Conservation (phyloP, 495 filamentous ascomycete genomes). For the Annulohypoxylon stygium region DNA sequence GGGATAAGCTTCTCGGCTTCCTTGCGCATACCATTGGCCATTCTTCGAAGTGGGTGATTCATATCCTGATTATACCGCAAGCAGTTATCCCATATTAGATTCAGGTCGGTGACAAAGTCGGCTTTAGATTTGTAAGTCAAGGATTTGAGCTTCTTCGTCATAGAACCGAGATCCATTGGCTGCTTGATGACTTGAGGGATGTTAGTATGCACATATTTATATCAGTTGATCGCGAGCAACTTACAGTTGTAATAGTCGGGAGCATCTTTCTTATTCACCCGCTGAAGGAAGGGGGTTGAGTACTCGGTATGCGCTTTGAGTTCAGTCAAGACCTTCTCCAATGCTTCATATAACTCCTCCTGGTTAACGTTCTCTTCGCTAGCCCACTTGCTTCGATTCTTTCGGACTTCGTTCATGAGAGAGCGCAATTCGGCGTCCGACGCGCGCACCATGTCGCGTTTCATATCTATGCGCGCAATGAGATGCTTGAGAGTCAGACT, state of each 20-base stretch:
- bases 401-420: conserved; percentile 95
- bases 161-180: conserved; percentile 96
- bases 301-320: conserved; percentile 97
- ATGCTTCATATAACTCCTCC: conserved; percentile 96
- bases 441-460: conserved; percentile 86
- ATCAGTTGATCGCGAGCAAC: conserved; percentile 44
- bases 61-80: conserved; percentile 94
- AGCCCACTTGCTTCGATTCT: conserved; percentile 98
- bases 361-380: conserved; percentile 97
- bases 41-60: conserved; percentile 87
- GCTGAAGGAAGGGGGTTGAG: conserved; percentile 89
- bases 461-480: conserved; percentile 92
- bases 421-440: conserved; percentile 92
- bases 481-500: conserved; percentile 96
- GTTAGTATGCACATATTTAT: conserved; percentile 22
- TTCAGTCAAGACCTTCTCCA: conserved; percentile 95
- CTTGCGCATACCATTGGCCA: conserved; percentile 95
- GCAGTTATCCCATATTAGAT: conserved; percentile 97
- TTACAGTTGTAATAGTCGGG: conserved; percentile 93
- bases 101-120: conserved; percentile 93
- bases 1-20: conserved; percentile 96
- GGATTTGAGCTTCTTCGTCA: conserved; percentile 97
- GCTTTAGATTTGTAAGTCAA: conserved; percentile 91
- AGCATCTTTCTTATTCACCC: conserved; percentile 95
- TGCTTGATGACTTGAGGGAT: conserved; percentile 83